These are phyloP conservation scores for Ceratobasidium sp. DNA, from an alignment of 1,284 basidiomycete genomes.

Conservation along the genomic window DNA sequence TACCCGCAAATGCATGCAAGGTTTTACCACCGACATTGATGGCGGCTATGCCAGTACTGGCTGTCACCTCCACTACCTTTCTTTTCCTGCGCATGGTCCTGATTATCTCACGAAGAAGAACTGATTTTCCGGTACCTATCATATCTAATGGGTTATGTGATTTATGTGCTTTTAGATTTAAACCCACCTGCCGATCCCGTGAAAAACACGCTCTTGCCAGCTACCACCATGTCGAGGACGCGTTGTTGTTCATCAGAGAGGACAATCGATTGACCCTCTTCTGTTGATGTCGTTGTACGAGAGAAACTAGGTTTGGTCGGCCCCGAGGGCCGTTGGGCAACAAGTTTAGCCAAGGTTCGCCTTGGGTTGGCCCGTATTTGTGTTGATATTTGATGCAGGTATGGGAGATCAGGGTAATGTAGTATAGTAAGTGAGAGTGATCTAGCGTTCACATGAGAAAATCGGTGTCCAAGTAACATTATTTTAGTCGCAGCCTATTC, in stretches of 20 bases:
- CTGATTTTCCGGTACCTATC: slow-evolving; percentile 67
- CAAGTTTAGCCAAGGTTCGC: no score
- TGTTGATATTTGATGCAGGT: no score
- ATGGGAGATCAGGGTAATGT: no score
- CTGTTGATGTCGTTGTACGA: no score
- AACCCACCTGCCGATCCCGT: slow-evolving; percentile 44
- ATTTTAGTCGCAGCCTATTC: no score
- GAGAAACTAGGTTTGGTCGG: no score
- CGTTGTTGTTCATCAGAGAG: slow-evolving; percentile 42
- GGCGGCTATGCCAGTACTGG: slow-evolving; percentile 68
- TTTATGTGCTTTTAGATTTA: not conserved
- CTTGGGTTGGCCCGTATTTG: no score
- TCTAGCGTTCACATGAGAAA: no score
- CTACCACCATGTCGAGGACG: slow-evolving; percentile 31
- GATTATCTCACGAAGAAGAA: slow-evolving; percentile 66
- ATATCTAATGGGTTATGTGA: not conserved
- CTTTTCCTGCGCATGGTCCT: slow-evolving; percentile 55
- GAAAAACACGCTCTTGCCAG: slow-evolving; percentile 44
- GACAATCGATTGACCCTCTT: no score
- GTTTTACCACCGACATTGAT: slow-evolving; percentile 68
- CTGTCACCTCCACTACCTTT: slow-evolving; percentile 66
- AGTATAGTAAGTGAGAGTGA: no score
- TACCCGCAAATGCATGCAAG: slow-evolving; percentile 66
- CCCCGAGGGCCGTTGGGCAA: no score
- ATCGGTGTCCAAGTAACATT: no score